These are phyloP conservation scores for Penstemon newberryi DNA, from an alignment of 257 asterid species.

Conservation along the genomic window DNA sequence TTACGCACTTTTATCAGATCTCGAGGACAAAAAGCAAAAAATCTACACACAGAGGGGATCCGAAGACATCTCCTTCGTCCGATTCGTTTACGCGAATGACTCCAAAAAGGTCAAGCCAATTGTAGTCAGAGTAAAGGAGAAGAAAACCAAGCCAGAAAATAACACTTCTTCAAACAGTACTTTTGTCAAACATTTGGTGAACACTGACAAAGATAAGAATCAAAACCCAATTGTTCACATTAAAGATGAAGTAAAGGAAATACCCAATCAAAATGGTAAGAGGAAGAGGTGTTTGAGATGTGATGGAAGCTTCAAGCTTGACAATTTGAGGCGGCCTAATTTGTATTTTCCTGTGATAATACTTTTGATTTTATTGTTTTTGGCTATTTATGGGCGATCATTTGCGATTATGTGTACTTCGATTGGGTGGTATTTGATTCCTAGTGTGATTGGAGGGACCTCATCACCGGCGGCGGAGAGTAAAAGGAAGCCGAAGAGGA, in stretches of 20 bases:
- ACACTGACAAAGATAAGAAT: background rate
- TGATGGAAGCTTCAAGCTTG: no score
- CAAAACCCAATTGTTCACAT: background rate
- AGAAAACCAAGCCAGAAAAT: background rate
- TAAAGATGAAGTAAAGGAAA: no score
- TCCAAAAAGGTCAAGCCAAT: conserved; percentile 18
- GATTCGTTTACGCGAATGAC: conserved; percentile 18
- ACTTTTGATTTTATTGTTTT: conserved; percentile 19
- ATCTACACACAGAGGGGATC: conserved; percentile 20
- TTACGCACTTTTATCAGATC: conserved; percentile 22
- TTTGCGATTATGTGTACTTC: conserved; percentile 30
- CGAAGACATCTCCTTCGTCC: conserved; percentile 24
- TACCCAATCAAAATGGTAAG: no score
- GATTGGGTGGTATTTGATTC: conserved; percentile 28
- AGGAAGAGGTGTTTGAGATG: no score
- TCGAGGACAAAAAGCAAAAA: conserved; percentile 18
- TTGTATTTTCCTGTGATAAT: conserved; percentile 24
- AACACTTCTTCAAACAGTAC: background rate
- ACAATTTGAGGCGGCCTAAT: no score
- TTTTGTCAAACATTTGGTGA: no score
- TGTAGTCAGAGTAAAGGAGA: conserved; percentile 19
- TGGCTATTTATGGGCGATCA: conserved; percentile 23
- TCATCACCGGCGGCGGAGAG: background rate
- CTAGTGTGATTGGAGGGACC: conserved; percentile 12
- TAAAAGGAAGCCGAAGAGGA: background rate